These are phyloP conservation scores for Mycena filopes DNA, from an alignment of 768 basidiomycete genomes.

Conservation along the genomic window DNA sequence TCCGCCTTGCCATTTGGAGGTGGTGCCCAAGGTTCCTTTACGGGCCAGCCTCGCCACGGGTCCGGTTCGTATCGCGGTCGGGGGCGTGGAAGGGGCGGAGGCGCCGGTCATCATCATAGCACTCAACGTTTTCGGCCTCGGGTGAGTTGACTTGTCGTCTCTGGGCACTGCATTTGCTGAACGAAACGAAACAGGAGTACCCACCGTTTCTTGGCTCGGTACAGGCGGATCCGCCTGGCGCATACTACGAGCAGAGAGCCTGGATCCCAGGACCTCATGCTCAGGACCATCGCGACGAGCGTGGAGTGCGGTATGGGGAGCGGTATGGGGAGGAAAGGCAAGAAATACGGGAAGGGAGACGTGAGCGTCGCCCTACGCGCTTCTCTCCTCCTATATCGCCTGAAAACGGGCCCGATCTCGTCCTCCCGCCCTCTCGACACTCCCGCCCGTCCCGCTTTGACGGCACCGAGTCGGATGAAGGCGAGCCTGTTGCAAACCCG, in stretches of 20 bases:
- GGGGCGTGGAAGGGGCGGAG: constrained; percentile 9
- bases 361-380: constrained; percentile 6
- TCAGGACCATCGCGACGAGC: neutral
- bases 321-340: constrained; percentile 8
- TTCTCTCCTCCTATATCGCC: constrained; percentile 23
- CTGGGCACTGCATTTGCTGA: no score
- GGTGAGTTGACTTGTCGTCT: no score
- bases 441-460: constrained; percentile 6
- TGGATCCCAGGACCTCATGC: constrained; percentile 18
- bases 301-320: neutral
- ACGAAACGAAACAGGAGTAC: neutral
- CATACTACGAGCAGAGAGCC: neutral
- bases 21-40: neutral
- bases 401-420: constrained; percentile 14
- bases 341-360: neutral
- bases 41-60: neutral
- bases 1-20: neutral
- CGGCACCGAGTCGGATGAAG: constrained; percentile 10
- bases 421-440: neutral
- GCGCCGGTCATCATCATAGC: constrained; percentile 1
- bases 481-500: constrained; percentile 11
- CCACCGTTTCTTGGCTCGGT: neutral
- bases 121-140: neutral
- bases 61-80: constrained; percentile 3
- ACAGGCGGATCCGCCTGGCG: no score